Percentiles rank a stretch among this genome's conserved stretches.
Evolutionary conservation across 768 basidiomycete species (phyloP).

Genomic region (Psilocybe tampanensis): DNA sequence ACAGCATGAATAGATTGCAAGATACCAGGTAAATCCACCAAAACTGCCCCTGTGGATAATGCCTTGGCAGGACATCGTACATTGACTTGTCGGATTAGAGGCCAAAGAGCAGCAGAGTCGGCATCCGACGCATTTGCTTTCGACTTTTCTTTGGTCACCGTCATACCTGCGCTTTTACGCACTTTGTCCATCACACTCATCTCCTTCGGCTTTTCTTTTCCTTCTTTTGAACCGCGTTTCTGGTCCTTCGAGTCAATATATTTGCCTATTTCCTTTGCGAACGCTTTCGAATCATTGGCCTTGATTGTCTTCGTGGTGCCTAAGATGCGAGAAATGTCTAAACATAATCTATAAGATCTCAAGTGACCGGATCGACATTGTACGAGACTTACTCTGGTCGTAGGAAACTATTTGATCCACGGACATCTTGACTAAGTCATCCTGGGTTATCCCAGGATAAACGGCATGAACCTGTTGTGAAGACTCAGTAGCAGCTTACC

Average conservation of each 20-base stretch:
- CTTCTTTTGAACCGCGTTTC: slow-evolving; percentile 49
- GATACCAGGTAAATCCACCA: slow-evolving; percentile 68
- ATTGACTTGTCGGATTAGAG: slow-evolving; percentile 62
- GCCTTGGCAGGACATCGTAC: slow-evolving; percentile 55
- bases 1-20: background rate
- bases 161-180: slow-evolving; percentile 23
- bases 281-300: slow-evolving; percentile 51
- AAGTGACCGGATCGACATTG: background rate
- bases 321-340: slow-evolving; percentile 48
- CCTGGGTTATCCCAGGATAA: slow-evolving; percentile 53
- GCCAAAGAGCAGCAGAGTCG: slow-evolving; percentile 56
- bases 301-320: slow-evolving; percentile 56
- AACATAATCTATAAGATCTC: background rate
- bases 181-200: slow-evolving; percentile 37
- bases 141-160: slow-evolving; percentile 19
- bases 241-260: slow-evolving; percentile 71
- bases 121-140: slow-evolving; percentile 2
- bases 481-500: background rate
- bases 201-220: slow-evolving; percentile 39
- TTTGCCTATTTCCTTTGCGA: slow-evolving; percentile 57
- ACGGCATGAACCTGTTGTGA: slow-evolving; percentile 57
- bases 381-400: slow-evolving; percentile 43
- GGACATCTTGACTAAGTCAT: slow-evolving; percentile 49
- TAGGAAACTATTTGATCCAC: slow-evolving; percentile 51
- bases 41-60: slow-evolving; percentile 58